Evolutionary conservation across 441 rosid genomes (phyloP).

Genomic region (Erodium trifolium): DNA sequence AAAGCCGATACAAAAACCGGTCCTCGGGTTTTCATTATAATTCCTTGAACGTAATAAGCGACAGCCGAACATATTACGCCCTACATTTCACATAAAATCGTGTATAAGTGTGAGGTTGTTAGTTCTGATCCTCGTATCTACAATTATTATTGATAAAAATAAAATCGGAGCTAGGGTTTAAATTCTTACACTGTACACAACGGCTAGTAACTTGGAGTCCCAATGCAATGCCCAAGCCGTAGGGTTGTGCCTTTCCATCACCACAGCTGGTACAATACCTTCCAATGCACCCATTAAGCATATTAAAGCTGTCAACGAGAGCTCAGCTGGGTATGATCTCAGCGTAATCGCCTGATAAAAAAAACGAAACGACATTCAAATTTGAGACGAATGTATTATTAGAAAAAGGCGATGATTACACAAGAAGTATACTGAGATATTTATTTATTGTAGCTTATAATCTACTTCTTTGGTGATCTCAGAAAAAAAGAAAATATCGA

Average conservation of each 20-base stretch:
- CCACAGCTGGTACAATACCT: conserved; percentile 31
- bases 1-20: conserved; percentile 59
- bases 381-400: no score
- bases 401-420: no score
- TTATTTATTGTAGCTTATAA: no score
- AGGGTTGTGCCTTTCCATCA: conserved; percentile 27
- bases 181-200: conserved; percentile 35
- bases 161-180: no score
- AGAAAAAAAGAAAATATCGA: no score
- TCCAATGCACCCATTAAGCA: conserved; percentile 33
- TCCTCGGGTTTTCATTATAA: conserved; percentile 38
- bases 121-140: neutral
- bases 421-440: no score
- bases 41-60: conserved; percentile 36
- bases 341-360: conserved; percentile 35
- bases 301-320: conserved; percentile 33
- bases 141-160: no score
- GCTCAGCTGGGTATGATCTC: conserved; percentile 40
- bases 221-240: conserved; percentile 37
- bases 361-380: neutral
- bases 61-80: conserved; percentile 47
- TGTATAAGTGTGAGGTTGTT: neutral
- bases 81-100: conserved; percentile 22
- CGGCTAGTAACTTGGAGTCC: conserved; percentile 30
- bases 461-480: no score